These are phyloP conservation scores for Serendipita sp. DNA, from an alignment of 768 basidiomycete species.

Conservation along the genomic window DNA sequence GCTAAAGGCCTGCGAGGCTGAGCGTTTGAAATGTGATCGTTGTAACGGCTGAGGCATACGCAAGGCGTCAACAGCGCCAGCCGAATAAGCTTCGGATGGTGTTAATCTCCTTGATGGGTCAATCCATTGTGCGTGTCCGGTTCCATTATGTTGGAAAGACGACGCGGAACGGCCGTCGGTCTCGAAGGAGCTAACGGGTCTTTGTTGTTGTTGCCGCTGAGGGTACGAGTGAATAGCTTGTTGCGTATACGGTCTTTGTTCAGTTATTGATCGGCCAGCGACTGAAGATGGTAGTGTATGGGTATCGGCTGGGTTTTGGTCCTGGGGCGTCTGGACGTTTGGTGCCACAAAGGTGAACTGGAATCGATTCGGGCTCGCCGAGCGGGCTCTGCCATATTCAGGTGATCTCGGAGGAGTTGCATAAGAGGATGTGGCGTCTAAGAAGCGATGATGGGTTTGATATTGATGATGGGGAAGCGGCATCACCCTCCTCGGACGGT, in stretches of 20 bases:
- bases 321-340: background rate
- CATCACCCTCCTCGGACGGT: background rate
- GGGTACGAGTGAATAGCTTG: background rate
- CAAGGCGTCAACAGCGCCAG: background rate
- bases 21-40: background rate
- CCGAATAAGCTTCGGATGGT: background rate
- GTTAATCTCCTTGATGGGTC: background rate
- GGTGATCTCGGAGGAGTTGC: background rate
- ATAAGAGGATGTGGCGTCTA: background rate
- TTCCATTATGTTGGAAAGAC: background rate
- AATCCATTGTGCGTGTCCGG: background rate
- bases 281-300: background rate
- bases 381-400: background rate
- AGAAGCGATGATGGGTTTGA: background rate
- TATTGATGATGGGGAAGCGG: background rate
- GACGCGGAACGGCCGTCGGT: background rate
- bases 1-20: constrained; percentile 1
- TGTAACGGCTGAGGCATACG: background rate
- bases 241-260: background rate
- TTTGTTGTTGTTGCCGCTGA: background rate
- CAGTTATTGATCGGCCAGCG: background rate
- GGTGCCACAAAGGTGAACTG: constrained; percentile 3
- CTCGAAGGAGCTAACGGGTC: background rate
- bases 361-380: background rate
- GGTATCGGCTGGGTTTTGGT: background rate